Percentiles rank a stretch among this genome's conserved stretches.
Conservation (phyloP, 306 rosid species). For the Medicago arabica region DNA sequence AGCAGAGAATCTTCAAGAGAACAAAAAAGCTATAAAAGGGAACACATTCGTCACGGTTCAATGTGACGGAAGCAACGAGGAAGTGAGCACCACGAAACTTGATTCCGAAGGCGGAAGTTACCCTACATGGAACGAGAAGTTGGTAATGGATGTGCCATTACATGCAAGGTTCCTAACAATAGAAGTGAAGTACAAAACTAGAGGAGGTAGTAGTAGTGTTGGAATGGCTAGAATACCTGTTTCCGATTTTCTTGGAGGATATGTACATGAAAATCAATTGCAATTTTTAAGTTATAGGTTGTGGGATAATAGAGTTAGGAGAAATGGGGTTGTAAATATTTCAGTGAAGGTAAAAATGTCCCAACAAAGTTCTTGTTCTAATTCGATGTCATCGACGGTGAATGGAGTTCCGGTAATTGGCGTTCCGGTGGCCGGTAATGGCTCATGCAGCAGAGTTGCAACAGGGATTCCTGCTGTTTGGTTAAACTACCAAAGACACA, state of each 20-base stretch:
- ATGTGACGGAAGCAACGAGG: slow-evolving; percentile 34
- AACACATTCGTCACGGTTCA: slow-evolving; percentile 56
- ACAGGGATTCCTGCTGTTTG: slow-evolving; percentile 71
- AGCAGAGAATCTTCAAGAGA: slow-evolving; percentile 53
- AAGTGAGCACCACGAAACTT: slow-evolving; percentile 29
- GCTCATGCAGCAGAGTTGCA: slow-evolving; percentile 38
- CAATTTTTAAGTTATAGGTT: slow-evolving; percentile 78
- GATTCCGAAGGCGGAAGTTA: slow-evolving; percentile 56
- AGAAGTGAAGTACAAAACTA: slow-evolving; percentile 59
- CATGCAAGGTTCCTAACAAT: slow-evolving; percentile 46
- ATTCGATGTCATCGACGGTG: neutral
- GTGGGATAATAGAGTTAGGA: slow-evolving; percentile 62
- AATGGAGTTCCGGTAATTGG: slow-evolving; percentile 30
- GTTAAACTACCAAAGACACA: slow-evolving; percentile 40
- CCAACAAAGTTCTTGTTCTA: neutral
- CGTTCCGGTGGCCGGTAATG: slow-evolving; percentile 31
- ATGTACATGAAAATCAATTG: slow-evolving; percentile 55
- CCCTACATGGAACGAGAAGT: slow-evolving; percentile 67
- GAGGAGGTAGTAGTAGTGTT: slow-evolving; percentile 39
- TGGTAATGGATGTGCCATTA: slow-evolving; percentile 55
- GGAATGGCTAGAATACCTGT: slow-evolving; percentile 60
- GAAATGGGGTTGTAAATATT: slow-evolving; percentile 73
- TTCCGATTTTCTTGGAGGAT: slow-evolving; percentile 60
- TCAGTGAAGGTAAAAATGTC: slow-evolving; percentile 57
- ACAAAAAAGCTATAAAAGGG: slow-evolving; percentile 47